Conservation (phyloP, 306 rosid genomes). For the Calophaca sinica region DNA sequence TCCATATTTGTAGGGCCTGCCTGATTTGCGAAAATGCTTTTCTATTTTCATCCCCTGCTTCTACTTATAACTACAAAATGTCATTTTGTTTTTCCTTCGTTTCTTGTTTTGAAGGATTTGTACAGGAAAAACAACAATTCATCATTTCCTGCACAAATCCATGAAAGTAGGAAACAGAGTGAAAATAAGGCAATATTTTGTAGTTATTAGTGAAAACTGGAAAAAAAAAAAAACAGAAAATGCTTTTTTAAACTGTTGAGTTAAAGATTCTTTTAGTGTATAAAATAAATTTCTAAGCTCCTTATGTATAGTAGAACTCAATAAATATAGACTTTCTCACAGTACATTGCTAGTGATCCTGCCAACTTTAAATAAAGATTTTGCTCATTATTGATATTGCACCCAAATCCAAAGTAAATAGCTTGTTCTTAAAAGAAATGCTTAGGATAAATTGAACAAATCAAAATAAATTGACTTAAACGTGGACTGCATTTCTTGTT, state of each 20-base stretch:
- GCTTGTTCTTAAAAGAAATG: not conserved
- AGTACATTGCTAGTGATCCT: constrained; percentile 23
- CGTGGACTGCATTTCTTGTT: not conserved
- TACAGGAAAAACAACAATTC: not conserved
- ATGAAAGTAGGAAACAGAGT: no score
- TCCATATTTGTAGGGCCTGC: constrained; percentile 4
- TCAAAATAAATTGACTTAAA: constrained; percentile 1
- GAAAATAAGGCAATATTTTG: no score
- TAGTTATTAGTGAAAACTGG: no score
- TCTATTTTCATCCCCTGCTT: not conserved
- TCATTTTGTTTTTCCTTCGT: not conserved
- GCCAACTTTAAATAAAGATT: not conserved
- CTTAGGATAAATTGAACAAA: not conserved
- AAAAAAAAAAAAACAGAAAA: not conserved
- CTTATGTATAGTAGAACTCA: not conserved
- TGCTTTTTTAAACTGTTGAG: not conserved
- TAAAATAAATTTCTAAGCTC: constrained; percentile 1
- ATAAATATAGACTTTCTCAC: constrained; percentile 16
- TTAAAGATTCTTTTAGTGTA: not conserved
- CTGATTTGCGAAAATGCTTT: not conserved
- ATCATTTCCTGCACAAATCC: not conserved
- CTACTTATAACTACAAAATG: not conserved
- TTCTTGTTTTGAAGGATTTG: constrained; percentile 1
- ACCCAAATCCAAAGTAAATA: constrained; percentile 4
- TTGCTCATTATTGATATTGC: not conserved